Percentiles rank a stretch among this genome's conserved stretches.
These are phyloP conservation scores for Leishmania amazonensis DNA, from an alignment of 208 protist species.

Conservation along the genomic window DNA sequence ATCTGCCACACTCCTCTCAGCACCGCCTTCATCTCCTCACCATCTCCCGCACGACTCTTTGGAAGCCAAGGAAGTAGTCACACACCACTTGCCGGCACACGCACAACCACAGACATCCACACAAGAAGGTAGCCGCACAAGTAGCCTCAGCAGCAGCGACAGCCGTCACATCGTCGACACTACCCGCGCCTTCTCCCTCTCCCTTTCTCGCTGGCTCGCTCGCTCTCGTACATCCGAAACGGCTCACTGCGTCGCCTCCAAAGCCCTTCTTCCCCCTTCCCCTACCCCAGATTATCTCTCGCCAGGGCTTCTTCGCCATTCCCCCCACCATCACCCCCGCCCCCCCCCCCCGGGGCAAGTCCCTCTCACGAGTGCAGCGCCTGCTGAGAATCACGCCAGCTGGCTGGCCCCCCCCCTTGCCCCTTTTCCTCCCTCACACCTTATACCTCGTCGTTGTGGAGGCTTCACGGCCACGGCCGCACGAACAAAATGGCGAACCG, in stretches of 20 bases:
- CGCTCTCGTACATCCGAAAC: background rate
- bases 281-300: background rate
- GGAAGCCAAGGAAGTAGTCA: background rate
- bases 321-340: no score
- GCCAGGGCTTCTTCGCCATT: background rate
- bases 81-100: background rate
- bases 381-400: background rate
- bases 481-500: constrained; percentile 12
- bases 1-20: background rate
- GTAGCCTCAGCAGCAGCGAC: background rate
- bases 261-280: background rate
- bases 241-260: background rate
- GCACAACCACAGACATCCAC: background rate
- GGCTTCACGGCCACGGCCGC: background rate
- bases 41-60: background rate
- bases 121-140: background rate
- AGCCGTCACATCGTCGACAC: background rate
- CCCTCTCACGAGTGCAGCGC: background rate
- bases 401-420: background rate
- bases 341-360: background rate
- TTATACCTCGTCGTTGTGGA: background rate
- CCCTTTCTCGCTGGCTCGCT: no score
- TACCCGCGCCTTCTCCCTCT: background rate
- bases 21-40: background rate
- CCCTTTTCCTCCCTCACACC: background rate